A percentile compares a stretch with the other conserved stretches of the same genome.
Conservation (phyloP, 1,139 yeast species). For the Scheffersomyces lignicola region DNA sequence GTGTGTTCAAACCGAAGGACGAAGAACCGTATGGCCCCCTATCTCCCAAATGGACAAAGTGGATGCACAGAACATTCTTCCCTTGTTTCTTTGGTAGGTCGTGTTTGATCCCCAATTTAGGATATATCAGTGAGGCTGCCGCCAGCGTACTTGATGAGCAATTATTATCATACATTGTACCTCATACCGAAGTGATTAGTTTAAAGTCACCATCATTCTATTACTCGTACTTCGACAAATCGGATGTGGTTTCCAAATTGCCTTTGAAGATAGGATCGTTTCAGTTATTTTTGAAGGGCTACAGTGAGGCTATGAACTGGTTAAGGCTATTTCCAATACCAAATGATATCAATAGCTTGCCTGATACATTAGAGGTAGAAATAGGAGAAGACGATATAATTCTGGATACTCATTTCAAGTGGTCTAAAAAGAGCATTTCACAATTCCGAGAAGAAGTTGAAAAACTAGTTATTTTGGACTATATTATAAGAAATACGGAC, state of each 20-base stretch:
- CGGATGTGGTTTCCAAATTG: constrained; percentile 18
- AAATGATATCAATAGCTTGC: constrained; percentile 19
- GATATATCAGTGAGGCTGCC: constrained; percentile 72
- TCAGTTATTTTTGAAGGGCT: constrained; percentile 62
- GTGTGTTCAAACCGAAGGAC: constrained; percentile 76
- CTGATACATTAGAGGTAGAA: constrained; percentile 20
- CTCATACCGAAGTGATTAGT: constrained; percentile 60
- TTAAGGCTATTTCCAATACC: constrained; percentile 60
- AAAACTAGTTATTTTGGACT: constrained; percentile 69
- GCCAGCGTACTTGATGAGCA: constrained; percentile 66
- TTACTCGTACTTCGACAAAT: constrained; percentile 51
- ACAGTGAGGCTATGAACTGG: constrained; percentile 63
- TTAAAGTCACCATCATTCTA: constrained; percentile 57
- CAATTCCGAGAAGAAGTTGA: constrained; percentile 66
- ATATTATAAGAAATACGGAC: constrained; percentile 74
- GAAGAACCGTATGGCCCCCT: constrained; percentile 82
- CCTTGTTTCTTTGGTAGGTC: constrained; percentile 79
- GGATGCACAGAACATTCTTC: constrained; percentile 73
- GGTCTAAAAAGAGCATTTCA: constrained; percentile 53
- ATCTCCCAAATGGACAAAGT: constrained; percentile 79
- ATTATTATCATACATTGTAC: constrained; percentile 60
- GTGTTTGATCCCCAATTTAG: constrained; percentile 71
- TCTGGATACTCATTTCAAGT: constrained; percentile 33
- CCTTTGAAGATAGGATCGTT: constrained; percentile 65
- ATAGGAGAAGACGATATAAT: constrained; percentile 13